phyloP scores from a whole-genome alignment of 192 early-diverging fungal genomes.

The Coemansia sp. region DNA sequence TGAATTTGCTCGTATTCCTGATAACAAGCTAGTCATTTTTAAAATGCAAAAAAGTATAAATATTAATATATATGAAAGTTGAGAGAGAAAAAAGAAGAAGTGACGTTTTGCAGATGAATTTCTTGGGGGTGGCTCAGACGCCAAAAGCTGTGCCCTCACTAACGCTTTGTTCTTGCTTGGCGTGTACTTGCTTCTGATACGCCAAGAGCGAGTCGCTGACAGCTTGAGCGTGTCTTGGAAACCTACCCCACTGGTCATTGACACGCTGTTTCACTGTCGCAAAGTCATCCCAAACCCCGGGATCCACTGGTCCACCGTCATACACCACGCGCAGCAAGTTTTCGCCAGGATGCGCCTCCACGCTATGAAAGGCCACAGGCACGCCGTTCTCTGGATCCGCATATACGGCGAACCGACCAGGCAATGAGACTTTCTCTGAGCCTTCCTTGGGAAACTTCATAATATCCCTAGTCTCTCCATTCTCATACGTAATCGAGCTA shows the following conservation, averaged over 20 bases:
- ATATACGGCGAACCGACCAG: slow-evolving; percentile 59
- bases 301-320: slow-evolving; percentile 57
- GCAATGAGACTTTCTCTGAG: slow-evolving; percentile 71
- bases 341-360: slow-evolving; percentile 14
- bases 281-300: slow-evolving; percentile 63
- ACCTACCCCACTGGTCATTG: slow-evolving; percentile 58
- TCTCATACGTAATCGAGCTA: slow-evolving; percentile 64
- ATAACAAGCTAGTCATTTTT: slow-evolving; percentile 29
- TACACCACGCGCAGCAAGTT: slow-evolving; percentile 67
- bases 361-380: slow-evolving; percentile 31
- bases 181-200: slow-evolving; percentile 31
- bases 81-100: neutral
- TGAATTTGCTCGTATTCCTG: slow-evolving; percentile 39
- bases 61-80: neutral
- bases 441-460: slow-evolving; percentile 89
- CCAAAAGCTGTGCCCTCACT: slow-evolving; percentile 30
- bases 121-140: neutral
- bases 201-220: slow-evolving; percentile 40
- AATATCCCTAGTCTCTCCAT: slow-evolving; percentile 70
- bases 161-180: slow-evolving; percentile 10
- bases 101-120: neutral
- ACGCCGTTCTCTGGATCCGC: slow-evolving; percentile 34
- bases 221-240: slow-evolving; percentile 50
- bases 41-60: slow-evolving; percentile 3
- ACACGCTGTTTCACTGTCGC: slow-evolving; percentile 61